Base-by-base conservation (phyloP, 148 eudicot species). In the Tetragonia tetragonoides region DNA sequence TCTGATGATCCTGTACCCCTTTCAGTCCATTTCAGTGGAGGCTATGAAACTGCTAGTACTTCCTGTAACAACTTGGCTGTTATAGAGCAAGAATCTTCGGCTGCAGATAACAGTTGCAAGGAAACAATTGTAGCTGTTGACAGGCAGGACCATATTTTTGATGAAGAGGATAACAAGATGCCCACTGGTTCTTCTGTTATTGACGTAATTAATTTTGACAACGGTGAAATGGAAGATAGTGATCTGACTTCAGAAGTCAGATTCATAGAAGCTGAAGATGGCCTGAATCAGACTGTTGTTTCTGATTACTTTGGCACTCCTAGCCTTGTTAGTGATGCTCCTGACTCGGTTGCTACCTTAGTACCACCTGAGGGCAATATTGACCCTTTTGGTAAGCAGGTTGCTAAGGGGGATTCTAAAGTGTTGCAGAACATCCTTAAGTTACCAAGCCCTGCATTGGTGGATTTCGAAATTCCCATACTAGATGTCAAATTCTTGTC, bases 401-500 rank as follows among this genome's bases (percentile, higher is more conserved):
- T 47, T 44, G 81, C 49, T 21, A 73, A n/a, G 56, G 83, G 75
- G 64, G 83, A 65, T 23, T 68, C 88, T 44, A 79, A 74, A 42
- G 56, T 71, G 34, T 38, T 76, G 51, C 82, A 57, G 16, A 73
- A 74, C 65, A 73, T 80, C 56, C 49, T 85, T 24, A 78, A 81
- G 56, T 66, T 84, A 60, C 83, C 86, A 75, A 41, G 66, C 37
- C 64, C 79, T 61, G 77, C 85, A 60, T 18, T 23, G 28, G 78
- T 95, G 63, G 92, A 95, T 86, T 91, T 90, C 75, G 84, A 82
- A 74, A 79, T 79, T 82, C 92, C 97, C 10, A 85, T 95, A 73
- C 86, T 95, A 71, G 99, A 95, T 66, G 99, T 95, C 69, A 86
- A 89, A 63, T 95, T 95, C 79, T 66, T 66, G 46, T 76, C 87